Evolutionary conservation across 768 basidiomycete species (phyloP).

Genomic region (Albatrellus ellisii): DNA sequence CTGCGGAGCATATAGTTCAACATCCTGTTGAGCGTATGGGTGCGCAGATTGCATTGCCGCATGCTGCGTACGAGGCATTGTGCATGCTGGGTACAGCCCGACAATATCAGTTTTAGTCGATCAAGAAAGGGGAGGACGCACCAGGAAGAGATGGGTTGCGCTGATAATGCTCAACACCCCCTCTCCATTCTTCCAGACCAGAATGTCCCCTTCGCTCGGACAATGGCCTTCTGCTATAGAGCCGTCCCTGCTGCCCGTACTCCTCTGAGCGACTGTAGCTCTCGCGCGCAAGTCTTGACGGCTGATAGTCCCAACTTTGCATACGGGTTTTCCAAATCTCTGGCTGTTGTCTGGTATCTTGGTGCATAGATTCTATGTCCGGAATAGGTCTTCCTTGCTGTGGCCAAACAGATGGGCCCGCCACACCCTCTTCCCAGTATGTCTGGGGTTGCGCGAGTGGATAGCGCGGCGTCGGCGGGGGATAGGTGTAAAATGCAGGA

Average conservation of each 20-base stretch:
- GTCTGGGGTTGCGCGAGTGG: conserved; percentile 10
- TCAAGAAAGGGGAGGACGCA: no score
- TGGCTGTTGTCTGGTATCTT: no score
- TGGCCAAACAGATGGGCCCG: conserved; percentile 30
- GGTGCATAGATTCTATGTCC: background rate
- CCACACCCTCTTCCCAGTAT: conserved; percentile 31
- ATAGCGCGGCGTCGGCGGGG: conserved; percentile 14
- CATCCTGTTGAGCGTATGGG: no score
- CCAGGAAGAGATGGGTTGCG: no score
- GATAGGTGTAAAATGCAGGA: conserved; percentile 17
- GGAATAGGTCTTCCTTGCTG: conserved; percentile 9
- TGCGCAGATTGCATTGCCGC: no score
- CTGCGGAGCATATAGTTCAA: no score
- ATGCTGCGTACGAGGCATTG: no score
- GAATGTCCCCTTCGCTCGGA: background rate
- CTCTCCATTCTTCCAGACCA: background rate
- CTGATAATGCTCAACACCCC: no score
- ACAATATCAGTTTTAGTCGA: background rate
- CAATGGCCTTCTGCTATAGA: background rate
- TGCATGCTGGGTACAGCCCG: no score
- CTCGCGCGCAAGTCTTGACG: conserved; percentile 12
- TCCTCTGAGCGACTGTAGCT: conserved; percentile 13
- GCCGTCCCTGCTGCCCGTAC: background rate
- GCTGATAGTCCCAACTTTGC: no score
- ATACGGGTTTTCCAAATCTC: no score